These are phyloP conservation scores for Leccinum pellstonianum DNA, from an alignment of 768 basidiomycete genomes.

Conservation along the genomic window DNA sequence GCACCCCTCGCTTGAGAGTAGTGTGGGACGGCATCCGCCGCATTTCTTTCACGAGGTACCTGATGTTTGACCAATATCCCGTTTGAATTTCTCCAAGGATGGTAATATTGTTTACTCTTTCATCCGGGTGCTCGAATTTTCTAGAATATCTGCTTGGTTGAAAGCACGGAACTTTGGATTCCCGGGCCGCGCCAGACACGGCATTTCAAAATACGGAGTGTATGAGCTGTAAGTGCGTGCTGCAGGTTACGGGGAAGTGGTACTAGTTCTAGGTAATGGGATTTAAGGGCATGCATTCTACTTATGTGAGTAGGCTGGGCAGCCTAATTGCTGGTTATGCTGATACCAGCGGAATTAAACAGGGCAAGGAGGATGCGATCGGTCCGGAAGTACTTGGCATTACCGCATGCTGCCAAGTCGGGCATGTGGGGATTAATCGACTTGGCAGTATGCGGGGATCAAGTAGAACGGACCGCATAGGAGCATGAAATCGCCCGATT, in stretches of 20 bases:
- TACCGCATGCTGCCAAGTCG: neutral
- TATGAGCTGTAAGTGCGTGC: neutral
- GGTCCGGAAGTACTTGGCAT: neutral
- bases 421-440: neutral
- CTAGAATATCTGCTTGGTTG: neutral
- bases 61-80: constrained; percentile 7
- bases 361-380: neutral
- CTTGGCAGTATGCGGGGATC: neutral
- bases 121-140: neutral
- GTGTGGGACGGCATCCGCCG: constrained; percentile 1
- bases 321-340: neutral
- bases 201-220: neutral
- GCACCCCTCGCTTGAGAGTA: constrained; percentile 4
- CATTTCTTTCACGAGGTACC: constrained; percentile 8
- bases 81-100: neutral
- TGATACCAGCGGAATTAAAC: neutral
- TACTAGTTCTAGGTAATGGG: neutral
- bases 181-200: neutral
- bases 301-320: neutral
- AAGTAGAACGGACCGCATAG: neutral
- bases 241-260: neutral
- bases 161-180: neutral
- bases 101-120: constrained; percentile 7
- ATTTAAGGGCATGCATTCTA: neutral
- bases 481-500: neutral